phyloP scores from a whole-genome alignment of 2,329 filamentous ascomycete genomes.

The Colletotrichum kahawae region DNA sequence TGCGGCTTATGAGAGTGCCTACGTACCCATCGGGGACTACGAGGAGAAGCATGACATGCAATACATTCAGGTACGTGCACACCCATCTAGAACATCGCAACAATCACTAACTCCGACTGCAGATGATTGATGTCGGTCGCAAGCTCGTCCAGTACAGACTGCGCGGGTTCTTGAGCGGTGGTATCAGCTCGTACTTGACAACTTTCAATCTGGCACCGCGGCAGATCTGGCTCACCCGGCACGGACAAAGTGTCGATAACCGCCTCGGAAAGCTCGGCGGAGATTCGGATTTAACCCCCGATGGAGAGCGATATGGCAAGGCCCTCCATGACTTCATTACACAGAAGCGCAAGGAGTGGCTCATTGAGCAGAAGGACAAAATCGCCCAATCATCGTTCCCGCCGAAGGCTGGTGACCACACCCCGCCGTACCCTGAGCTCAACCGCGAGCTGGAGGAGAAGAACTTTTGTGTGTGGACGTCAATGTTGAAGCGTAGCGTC shows the following conservation, averaged over 20 bases:
- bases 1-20: constrained; percentile 90
- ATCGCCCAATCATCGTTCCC: constrained; percentile 81
- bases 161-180: constrained; percentile 87
- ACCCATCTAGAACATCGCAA: neutral
- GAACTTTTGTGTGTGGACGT: constrained; percentile 98
- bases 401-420: constrained; percentile 88
- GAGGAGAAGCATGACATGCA: constrained; percentile 92
- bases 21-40: constrained; percentile 86
- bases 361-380: constrained; percentile 81
- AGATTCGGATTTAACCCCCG: constrained; percentile 82
- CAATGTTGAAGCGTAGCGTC: constrained; percentile 90
- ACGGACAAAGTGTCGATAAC: constrained; percentile 92
- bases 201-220: constrained; percentile 96
- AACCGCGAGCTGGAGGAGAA: constrained; percentile 74
- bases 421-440: constrained; percentile 91
- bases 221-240: constrained; percentile 97
- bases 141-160: constrained; percentile 93
- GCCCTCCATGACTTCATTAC: constrained; percentile 86
- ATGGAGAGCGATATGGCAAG: constrained; percentile 79
- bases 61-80: constrained; percentile 75
- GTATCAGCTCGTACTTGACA: constrained; percentile 91
- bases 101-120: constrained; percentile 29
- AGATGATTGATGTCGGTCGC: constrained; percentile 96
- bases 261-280: constrained; percentile 87
- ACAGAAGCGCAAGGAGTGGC: constrained; percentile 80